Evolutionary conservation across 441 rosid species (phyloP), one percentile per base, ranked within the genome.

Genomic region (Pelargonium cotyledonis): DNA sequence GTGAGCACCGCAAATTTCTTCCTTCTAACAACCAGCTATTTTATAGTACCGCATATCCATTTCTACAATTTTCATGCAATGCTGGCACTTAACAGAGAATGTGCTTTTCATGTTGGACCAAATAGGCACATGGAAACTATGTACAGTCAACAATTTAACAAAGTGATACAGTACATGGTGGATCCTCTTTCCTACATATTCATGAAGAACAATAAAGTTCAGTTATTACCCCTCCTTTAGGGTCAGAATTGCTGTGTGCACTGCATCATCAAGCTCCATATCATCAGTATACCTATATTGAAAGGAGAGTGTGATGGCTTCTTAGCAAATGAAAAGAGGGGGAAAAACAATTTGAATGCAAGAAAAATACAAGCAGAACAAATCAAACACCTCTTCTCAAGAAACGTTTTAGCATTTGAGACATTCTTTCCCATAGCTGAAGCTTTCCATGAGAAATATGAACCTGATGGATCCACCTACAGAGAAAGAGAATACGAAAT

Each of bases 381-480:
- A 57, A 57, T 40, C 47, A 41, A 53, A 38, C 19, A 90, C 97
- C 99, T 90, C 84, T 95, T 95, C 80, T 95, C 98, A 65, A 95
- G 99, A 80, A 92, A 95, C 51, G 98, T 89, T 78, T 95, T 95
- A 35, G 99, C 98, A 81, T 95, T 95, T 4, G 97, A 92, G 53
- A 95, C 99, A 78, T 95, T 95, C 78, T 95, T 88, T 63, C 96
- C 99, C 99, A 92, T 90, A 41, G 98, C 99, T 12, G 97, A 95
- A 67, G 99, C 99, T 81, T 95, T 95, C 99, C 98, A 95, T 1
- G 98, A 95, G 83, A 95, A 95, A 79, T 95, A 95, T 21, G 99
- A 95, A 71, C 99, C 97, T 49, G 99, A 95, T 38, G 98, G 99
- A 72, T 95, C 99, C 71, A 95, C 97, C 99, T 92, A 74, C n/a